These are phyloP conservation scores for Hypoxylon intermedium DNA, from an alignment of 495 filamentous ascomycete genomes.

Conservation along the genomic window DNA sequence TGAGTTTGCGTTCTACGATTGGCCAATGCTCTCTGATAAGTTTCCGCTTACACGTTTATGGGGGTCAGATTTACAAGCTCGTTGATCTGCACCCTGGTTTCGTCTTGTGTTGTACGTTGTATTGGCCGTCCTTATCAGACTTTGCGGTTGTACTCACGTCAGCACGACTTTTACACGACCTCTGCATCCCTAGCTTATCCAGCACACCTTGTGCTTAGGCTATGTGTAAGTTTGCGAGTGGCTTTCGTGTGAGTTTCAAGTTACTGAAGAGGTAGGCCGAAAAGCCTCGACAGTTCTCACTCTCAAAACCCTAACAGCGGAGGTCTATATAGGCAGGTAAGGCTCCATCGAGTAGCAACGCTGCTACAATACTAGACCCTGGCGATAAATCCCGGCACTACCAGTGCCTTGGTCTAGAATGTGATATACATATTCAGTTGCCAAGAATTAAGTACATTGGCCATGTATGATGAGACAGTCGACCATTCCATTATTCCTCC, in stretches of 20 bases:
- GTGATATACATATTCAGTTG: constrained; percentile 29
- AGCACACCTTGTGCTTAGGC: background rate
- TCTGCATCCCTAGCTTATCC: background rate
- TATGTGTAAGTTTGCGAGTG: background rate
- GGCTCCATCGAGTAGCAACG: too few relatives aligned
- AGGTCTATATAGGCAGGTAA: too few relatives aligned
- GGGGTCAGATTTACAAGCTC: constrained; percentile 34
- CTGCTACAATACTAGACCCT: constrained; percentile 3
- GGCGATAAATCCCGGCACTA: constrained; percentile 4
- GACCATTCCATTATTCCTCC: background rate
- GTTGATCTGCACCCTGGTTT: constrained; percentile 22
- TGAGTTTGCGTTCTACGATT: constrained; percentile 6
- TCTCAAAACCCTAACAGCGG: too few relatives aligned
- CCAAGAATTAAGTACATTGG: background rate
- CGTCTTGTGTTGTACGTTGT: constrained; percentile 30
- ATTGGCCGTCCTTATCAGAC: constrained; percentile 30
- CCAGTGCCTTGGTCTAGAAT: constrained; percentile 17
- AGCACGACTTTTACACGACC: too few relatives aligned
- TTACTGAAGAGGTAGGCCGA: background rate
- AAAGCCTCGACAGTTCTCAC: too few relatives aligned
- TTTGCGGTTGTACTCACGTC: too few relatives aligned
- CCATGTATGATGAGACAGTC: constrained; percentile 16
- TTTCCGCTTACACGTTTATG: constrained; percentile 36
- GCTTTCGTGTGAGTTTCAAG: background rate
- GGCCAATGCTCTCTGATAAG: constrained; percentile 30